These are phyloP conservation scores for Carpinus fangiana DNA, from an alignment of 306 rosid species.

Conservation along the genomic window DNA sequence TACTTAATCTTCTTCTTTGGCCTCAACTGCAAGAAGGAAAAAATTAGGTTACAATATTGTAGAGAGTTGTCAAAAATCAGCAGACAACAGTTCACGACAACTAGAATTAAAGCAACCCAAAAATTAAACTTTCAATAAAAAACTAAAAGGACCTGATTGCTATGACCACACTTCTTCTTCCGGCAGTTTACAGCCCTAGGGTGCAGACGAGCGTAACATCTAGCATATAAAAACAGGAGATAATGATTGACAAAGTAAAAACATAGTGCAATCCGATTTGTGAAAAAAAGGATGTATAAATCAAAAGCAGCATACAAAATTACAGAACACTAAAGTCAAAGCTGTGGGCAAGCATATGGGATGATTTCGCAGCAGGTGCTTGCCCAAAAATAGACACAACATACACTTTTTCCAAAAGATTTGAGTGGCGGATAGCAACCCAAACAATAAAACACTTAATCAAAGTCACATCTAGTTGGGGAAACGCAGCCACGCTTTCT, in stretches of 20 bases:
- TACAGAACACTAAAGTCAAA: neutral
- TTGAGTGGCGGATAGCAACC: neutral
- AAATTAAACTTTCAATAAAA: neutral
- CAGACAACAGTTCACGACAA: neutral
- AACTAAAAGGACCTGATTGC: constrained; percentile 57
- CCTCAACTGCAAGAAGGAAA: constrained; percentile 58
- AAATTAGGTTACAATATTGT: neutral
- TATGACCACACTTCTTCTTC: constrained; percentile 82
- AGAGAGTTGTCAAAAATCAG: neutral
- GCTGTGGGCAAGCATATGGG: neutral
- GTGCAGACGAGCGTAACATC: constrained; percentile 81
- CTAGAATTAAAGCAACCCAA: neutral
- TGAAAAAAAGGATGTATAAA: neutral
- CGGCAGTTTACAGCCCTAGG: constrained; percentile 85
- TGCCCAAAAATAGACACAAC: neutral
- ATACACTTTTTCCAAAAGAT: neutral
- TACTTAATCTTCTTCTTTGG: constrained; percentile 89
- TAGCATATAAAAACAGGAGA: constrained; percentile 18
- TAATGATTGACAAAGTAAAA: no score
- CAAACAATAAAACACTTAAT: neutral
- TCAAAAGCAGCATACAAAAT: neutral
- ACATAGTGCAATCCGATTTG: neutral
- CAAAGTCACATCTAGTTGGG: neutral
- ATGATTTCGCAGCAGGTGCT: neutral
- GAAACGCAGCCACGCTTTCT: neutral